Percentiles rank a stretch among this genome's conserved stretches.
Conservation (phyloP, 2,329 filamentous ascomycete species). For the Trichoderma guizhouense region DNA sequence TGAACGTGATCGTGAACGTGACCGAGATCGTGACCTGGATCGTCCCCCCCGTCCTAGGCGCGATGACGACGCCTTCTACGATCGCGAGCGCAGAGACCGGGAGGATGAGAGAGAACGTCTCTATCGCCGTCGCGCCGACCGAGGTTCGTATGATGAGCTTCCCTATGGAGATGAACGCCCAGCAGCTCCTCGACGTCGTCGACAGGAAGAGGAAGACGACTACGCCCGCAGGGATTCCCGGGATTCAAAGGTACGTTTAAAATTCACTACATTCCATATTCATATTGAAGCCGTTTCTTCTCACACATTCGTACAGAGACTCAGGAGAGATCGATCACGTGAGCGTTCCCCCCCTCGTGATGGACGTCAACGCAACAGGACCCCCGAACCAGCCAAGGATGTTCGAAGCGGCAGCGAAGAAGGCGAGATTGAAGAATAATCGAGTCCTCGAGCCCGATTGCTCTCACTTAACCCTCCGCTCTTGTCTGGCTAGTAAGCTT, state of each 20-base stretch:
- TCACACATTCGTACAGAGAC: constrained; percentile 44
- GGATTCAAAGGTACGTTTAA: constrained; percentile 58
- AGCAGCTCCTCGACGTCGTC: constrained; percentile 66
- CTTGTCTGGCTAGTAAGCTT: neutral
- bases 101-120: constrained; percentile 87
- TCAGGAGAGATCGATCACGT: constrained; percentile 56
- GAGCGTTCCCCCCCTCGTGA: constrained; percentile 61
- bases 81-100: constrained; percentile 80
- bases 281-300: constrained; percentile 11
- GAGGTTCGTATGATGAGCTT: constrained; percentile 78
- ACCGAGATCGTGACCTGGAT: constrained; percentile 46
- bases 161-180: constrained; percentile 80
- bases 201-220: constrained; percentile 74
- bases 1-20: constrained; percentile 42
- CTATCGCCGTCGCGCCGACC: constrained; percentile 75
- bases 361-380: constrained; percentile 54
- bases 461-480: neutral
- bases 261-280: neutral
- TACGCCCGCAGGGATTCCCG: constrained; percentile 62
- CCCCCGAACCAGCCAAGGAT: constrained; percentile 28
- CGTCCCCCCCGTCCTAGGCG: constrained; percentile 54
- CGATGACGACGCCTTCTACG: constrained; percentile 68
- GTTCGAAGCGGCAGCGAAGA: constrained; percentile 81
- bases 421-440: constrained; percentile 83
- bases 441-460: neutral